phyloP scores from a whole-genome alignment of 225 moss, liverwort and hornwort genomes.

The Thuidium tamariscinum region DNA sequence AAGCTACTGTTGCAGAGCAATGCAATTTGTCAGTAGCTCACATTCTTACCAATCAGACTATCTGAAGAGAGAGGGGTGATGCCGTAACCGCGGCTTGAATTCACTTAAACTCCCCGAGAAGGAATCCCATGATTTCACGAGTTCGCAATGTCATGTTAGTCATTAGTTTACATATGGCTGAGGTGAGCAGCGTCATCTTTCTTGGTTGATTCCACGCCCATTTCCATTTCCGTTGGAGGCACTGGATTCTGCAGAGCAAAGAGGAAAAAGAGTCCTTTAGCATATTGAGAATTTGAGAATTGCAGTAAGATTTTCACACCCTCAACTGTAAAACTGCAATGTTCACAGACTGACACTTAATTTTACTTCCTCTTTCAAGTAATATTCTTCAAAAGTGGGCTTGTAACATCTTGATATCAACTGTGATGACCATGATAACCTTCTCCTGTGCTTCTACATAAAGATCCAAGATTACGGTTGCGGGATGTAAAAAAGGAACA shows the following conservation, averaged over 20 bases:
- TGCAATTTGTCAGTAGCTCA: neutral
- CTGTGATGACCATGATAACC: neutral
- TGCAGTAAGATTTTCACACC: neutral
- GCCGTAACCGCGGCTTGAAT: neutral
- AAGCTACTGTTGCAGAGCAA: neutral
- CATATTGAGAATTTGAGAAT: neutral
- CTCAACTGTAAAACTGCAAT: neutral
- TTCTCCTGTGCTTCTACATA: no score
- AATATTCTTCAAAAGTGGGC: no score
- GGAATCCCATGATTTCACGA: neutral
- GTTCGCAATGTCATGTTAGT: neutral
- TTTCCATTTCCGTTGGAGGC: conserved; percentile 3
- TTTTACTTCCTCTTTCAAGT: neutral
- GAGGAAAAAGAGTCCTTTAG: neutral
- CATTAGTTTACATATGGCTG: neutral
- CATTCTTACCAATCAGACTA: neutral
- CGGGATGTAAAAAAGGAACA: neutral
- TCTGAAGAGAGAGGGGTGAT: no score
- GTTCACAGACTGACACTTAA: neutral
- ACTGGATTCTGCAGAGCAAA: conserved; percentile 13
- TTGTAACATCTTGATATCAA: neutral
- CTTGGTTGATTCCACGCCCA: neutral
- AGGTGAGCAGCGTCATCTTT: neutral
- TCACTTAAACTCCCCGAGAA: neutral
- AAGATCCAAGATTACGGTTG: neutral